Evolutionary conservation across 2,329 filamentous ascomycete species (phyloP).

Genomic region (Colletotrichum sp.): DNA sequence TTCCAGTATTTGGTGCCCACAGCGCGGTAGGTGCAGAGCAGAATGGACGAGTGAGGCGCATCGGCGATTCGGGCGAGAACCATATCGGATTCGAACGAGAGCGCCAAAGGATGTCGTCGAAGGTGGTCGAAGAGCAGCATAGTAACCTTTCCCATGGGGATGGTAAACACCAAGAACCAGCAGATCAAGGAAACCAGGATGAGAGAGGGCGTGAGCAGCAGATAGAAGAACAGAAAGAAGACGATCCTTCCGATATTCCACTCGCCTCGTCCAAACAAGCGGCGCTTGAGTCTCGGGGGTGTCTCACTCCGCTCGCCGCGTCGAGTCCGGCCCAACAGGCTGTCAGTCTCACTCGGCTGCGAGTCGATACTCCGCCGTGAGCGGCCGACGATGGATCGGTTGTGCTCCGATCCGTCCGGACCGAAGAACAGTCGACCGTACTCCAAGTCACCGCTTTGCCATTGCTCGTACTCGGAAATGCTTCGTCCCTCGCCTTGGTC

Average conservation of each 20-base stretch:
- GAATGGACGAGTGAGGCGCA: constrained; percentile 80
- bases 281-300: constrained; percentile 67
- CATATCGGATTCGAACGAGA: constrained; percentile 90
- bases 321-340: constrained; percentile 72
- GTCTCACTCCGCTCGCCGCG: constrained; percentile 53
- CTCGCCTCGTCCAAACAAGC: constrained; percentile 91
- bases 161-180: constrained; percentile 97
- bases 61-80: constrained; percentile 74
- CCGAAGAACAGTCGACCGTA: constrained; percentile 97
- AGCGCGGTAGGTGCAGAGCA: constrained; percentile 96
- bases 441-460: constrained; percentile 97
- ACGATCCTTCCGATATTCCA: constrained; percentile 95
- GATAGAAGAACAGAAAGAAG: constrained; percentile 97
- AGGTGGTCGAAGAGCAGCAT: constrained; percentile 90
- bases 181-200: constrained; percentile 87
- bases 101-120: constrained; percentile 86
- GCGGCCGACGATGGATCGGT: constrained; percentile 82
- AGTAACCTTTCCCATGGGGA: constrained; percentile 97
- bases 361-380: constrained; percentile 91
- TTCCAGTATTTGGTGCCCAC: constrained; percentile 98
- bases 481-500: constrained; percentile 95
- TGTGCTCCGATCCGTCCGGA: constrained; percentile 75
- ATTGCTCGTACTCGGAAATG: constrained; percentile 98
- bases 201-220: constrained; percentile 83
- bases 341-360: constrained; percentile 82